phyloP scores from a whole-genome alignment of 2,329 filamentous ascomycete species.

The Fusarium sp. region DNA sequence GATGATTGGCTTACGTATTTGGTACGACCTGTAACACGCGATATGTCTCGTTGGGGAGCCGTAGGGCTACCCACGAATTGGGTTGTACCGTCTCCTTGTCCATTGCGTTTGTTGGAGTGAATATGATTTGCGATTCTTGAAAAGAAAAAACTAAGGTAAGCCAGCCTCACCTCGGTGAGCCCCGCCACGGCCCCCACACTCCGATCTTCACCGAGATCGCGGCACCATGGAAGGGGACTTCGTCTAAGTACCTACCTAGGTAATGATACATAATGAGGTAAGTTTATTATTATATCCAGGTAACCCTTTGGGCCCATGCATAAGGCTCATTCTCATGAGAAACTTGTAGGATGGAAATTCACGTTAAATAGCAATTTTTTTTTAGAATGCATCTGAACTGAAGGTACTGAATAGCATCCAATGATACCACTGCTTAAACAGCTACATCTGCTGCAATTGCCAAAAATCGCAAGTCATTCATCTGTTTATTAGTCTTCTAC shows the following conservation, averaged over 20 bases:
- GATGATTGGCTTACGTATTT: conserved; percentile 61
- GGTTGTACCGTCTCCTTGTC: conserved; percentile 55
- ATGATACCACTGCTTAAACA: too few species aligned
- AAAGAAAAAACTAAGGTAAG: conserved; percentile 40
- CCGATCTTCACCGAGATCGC: conserved; percentile 29
- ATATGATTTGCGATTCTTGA: conserved; percentile 18
- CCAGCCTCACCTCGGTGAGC: conserved; percentile 45
- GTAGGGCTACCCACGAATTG: conserved; percentile 68
- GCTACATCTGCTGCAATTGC: background rate
- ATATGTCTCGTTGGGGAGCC: conserved; percentile 66
- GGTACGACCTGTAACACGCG: conserved; percentile 67
- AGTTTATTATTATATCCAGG: too few species aligned
- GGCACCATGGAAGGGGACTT: background rate
- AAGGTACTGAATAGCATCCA: too few species aligned
- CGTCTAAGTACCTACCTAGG: too few species aligned
- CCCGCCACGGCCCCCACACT: conserved; percentile 35
- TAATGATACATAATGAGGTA: too few species aligned
- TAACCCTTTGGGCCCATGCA: background rate
- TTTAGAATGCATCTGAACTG: too few species aligned
- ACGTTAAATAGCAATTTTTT: background rate
- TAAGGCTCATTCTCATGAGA: background rate
- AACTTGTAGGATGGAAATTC: background rate
- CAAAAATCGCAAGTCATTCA: background rate
- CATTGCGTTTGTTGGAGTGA: conserved; percentile 38
- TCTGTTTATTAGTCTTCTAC: background rate